Base-by-base conservation (phyloP, 768 basidiomycete species). In the Agaricus sinodeliciosus region DNA sequence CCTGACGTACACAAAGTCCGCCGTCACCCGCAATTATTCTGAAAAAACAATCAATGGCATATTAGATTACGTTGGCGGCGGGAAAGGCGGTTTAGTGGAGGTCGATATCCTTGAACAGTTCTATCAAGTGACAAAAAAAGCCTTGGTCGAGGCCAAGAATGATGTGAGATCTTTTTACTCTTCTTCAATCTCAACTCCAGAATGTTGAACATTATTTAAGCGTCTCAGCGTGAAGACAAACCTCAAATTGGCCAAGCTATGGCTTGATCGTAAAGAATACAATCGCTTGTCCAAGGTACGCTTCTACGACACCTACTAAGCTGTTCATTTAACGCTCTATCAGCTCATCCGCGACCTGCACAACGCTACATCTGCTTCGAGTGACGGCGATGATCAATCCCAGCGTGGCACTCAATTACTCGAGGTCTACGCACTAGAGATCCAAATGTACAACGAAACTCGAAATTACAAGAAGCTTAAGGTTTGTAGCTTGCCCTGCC, bases 11-110 rank as follows among this genome's bases (percentile, higher is more conserved):
- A 98, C 94, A 11, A 97, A 95, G 67, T 92, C 90, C 12, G 90
- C 91, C 2, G 92, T 96, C 16, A 96, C 94, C 3, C 82, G 93
- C 28, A 95, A 95, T 65, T 91, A 95, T 63, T 94, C 95, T 9
- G 96, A 99, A 69, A 99, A 98, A 75, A 88, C 90, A 15, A 99
- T 99, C 75, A 99, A 99, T 65, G 90, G 90, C 51, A 96, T 99
- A 58, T 74, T 99, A 58, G 96, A 99, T 67, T 98, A 98, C 60
- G 96, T 98, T 37, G 94, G 94, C 9, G 94, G 94, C 43, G 82
- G 86, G 45, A 87, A 88, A 66, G 84, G 87, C 16, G 89, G 86
- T 2, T 72, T 72, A 2, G 79, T 89, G 3, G 87, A 88, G 55
- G 88, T 96, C 9, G 88, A 89, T 54, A 81, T 94, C 8, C 74